Evolutionary conservation across 768 basidiomycete species (phyloP).

Genomic region (Chalciporus chontae): DNA sequence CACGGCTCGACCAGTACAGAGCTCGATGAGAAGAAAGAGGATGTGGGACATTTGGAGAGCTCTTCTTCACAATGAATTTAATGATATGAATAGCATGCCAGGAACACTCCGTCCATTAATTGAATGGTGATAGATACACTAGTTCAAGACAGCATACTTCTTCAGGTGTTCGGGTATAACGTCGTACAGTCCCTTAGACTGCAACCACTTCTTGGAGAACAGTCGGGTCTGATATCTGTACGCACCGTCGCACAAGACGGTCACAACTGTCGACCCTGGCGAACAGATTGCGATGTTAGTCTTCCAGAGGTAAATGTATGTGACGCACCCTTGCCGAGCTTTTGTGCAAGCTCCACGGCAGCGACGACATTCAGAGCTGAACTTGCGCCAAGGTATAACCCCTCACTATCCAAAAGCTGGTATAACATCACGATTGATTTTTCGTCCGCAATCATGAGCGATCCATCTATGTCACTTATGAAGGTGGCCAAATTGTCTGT

Average conservation of each 20-base stretch:
- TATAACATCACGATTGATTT: conserved; percentile 94
- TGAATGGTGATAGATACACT: conserved; percentile 8
- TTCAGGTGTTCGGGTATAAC: conserved; percentile 81
- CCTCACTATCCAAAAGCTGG: conserved; percentile 86
- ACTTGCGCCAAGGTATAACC: conserved; percentile 91
- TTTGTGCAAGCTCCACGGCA: conserved; percentile 81
- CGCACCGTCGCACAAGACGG: conserved; percentile 92
- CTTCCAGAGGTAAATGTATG: neutral
- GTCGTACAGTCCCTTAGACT: conserved; percentile 68
- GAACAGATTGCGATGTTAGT: neutral
- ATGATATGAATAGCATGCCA: neutral
- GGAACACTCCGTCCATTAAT: neutral
- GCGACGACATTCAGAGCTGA: conserved; percentile 94
- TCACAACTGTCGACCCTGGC: conserved; percentile 78
- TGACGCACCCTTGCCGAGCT: conserved; percentile 71
- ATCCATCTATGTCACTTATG: conserved; percentile 73
- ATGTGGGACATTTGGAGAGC: neutral
- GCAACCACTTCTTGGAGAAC: conserved; percentile 92
- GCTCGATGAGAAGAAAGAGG: neutral
- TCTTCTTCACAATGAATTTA: neutral
- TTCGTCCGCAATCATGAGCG: conserved; percentile 82
- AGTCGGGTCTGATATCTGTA: conserved; percentile 96
- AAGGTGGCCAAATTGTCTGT: conserved; percentile 88
- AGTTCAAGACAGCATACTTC: conserved; percentile 88
- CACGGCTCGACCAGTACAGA: neutral